Conservation (phyloP, 495 filamentous ascomycete genomes). For the Polyplosphaeria fusca region DNA sequence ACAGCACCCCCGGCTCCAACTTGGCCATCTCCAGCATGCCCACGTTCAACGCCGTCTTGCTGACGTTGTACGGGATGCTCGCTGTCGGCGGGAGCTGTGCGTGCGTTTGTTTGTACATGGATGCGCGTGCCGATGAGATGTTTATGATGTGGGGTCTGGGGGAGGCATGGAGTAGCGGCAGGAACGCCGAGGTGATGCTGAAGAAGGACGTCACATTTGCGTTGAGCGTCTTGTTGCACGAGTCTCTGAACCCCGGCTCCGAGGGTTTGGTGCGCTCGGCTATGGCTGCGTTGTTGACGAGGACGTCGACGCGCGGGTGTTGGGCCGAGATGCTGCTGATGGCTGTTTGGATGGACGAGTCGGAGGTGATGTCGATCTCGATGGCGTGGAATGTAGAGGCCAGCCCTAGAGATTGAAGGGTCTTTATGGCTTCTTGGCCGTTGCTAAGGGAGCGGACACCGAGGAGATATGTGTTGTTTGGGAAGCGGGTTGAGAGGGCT, state of each 20-base stretch:
- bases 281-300: slow-evolving; percentile 18
- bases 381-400: background rate
- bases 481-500: background rate
- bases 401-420: background rate
- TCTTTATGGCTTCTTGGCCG: background rate
- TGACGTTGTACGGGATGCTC: background rate
- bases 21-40: slow-evolving; percentile 9
- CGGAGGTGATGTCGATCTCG: slow-evolving; percentile 4
- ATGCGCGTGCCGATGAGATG: slow-evolving; percentile 5
- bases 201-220: slow-evolving; percentile 9
- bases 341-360: background rate
- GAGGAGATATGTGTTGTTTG: slow-evolving; percentile 5
- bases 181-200: slow-evolving; percentile 2
- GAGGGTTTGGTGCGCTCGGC: background rate
- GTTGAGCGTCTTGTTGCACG: slow-evolving; percentile 5
- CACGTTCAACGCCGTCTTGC: slow-evolving; percentile 13
- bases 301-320: slow-evolving; percentile 3
- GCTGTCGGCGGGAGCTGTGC: slow-evolving; percentile 9
- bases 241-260: background rate
- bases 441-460: background rate
- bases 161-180: slow-evolving; percentile 5
- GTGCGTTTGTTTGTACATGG: background rate
- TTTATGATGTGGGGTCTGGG: slow-evolving; percentile 6
- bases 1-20: slow-evolving; percentile 6
- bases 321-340: background rate